Base-by-base conservation (phyloP, 2,329 filamentous ascomycete genomes). In the Trichoderma polysporum region DNA sequence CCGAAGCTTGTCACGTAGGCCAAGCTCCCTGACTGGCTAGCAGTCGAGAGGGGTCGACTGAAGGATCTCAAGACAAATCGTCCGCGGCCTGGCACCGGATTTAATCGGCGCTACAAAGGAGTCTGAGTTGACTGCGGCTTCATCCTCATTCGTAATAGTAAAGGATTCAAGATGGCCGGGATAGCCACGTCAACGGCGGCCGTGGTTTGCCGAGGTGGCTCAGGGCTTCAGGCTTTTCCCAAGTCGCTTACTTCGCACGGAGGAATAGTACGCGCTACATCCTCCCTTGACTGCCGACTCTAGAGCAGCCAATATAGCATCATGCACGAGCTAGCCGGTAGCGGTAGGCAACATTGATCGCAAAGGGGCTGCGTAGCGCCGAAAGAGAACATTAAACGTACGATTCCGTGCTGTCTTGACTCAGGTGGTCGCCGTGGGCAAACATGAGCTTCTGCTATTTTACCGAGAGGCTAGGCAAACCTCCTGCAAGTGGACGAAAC, bases 401-500 rank as follows among this genome's bases (percentile, higher is more conserved):
- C 37, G 61, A 64, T 64, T 31, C 31, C 37, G 45, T 25, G 41
- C 17, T 49, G 15, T 25, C 61, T 64, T 64, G 61, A 64, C 61
- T 64, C 27, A 33, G 47, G n/a, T 39, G 45, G 39, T 27, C 10
- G 7, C 15, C 37, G 53, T 19, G 10, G 33, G 5, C 33, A 19
- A 19, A 15, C 33, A 39, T 35, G 45, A 45, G 37, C 61, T 17
- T 47, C 29, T 27, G 37, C 61, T 64, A 56, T 47, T 47, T 47
- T 35, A 47, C 50, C 49, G 37, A 22, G n/a, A 47, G 33, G 15
- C 35, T 56, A 64, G 61, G 37, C 50, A 64, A 25, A 27, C 37
- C 13, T 56, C 50, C 61, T 64, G 61, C 61, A 64, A 29, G 61
- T 47, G 29, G 61, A 64, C 61, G 37, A 56, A 64, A 56, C 37